Conservation (phyloP, 495 filamentous ascomycete species). For the Penicillium soppii region DNA sequence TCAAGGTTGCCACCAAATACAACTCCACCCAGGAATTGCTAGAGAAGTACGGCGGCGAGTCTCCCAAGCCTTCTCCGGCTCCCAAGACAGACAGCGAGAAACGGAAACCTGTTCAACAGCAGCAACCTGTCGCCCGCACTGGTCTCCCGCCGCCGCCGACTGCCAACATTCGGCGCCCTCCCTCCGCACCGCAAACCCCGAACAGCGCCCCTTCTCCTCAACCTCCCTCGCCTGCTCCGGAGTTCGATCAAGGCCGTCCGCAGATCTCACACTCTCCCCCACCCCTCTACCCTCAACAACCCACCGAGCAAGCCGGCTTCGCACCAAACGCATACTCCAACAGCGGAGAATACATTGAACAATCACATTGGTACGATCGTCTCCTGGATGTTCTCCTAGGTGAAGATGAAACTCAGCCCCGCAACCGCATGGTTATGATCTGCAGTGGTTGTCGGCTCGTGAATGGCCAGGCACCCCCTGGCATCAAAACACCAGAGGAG, state of each 20-base stretch:
- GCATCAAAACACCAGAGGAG: constrained; percentile 72
- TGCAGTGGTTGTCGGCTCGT: constrained; percentile 82
- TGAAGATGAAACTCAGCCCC: constrained; percentile 90
- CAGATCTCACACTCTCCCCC: constrained; percentile 10
- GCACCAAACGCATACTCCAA: constrained; percentile 61
- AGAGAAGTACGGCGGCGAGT: constrained; percentile 83
- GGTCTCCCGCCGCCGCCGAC: constrained; percentile 74
- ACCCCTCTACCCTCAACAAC: constrained; percentile 13
- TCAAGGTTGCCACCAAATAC: constrained; percentile 93
- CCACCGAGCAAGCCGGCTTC: constrained; percentile 47
- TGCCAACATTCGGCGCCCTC: constrained; percentile 67
- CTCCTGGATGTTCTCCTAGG: constrained; percentile 88
- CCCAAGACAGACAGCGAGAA: constrained; percentile 31
- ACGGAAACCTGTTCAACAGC: constrained; percentile 18
- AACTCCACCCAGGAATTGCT: constrained; percentile 90
- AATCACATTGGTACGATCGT: constrained; percentile 87
- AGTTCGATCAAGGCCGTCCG: not conserved
- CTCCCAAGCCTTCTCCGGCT: constrained; percentile 45
- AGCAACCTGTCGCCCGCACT: constrained; percentile 45
- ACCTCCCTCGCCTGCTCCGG: constrained; percentile 20
- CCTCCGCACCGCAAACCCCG: constrained; percentile 17
- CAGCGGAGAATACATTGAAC: constrained; percentile 43
- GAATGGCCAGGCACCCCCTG: constrained; percentile 94
- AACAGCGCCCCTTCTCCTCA: constrained; percentile 17
- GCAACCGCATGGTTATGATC: constrained; percentile 87